phyloP scores from a whole-genome alignment of 2,329 filamentous ascomycete genomes.

The Drechslerella coelobrocha region DNA sequence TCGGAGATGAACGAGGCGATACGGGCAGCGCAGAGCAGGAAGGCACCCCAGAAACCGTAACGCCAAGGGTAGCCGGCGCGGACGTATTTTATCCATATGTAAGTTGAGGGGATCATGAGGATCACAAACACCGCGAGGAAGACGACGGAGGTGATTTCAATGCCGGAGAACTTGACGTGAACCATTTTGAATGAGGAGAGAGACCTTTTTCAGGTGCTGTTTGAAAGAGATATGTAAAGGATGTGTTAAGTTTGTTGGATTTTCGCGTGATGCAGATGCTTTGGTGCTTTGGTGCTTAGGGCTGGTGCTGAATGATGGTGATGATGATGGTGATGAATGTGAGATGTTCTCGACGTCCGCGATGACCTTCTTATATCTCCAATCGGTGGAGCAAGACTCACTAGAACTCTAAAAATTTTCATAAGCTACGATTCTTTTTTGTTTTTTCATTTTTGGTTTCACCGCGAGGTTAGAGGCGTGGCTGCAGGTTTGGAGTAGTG shows the following conservation, averaged over 20 bases:
- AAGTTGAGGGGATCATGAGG: slow-evolving; percentile 35
- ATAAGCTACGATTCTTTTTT: not conserved
- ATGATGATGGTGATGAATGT: slow-evolving; percentile 7
- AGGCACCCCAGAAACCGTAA: slow-evolving; percentile 50
- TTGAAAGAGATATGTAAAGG: not conserved
- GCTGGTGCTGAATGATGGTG: not conserved
- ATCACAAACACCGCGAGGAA: slow-evolving; percentile 34
- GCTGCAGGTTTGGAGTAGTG: too few species aligned
- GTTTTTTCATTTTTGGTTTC: not conserved
- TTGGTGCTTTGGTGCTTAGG: not conserved
- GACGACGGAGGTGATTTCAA: slow-evolving; percentile 38
- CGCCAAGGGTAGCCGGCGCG: slow-evolving; percentile 39
- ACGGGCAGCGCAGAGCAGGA: slow-evolving; percentile 39
- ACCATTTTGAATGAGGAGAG: slow-evolving; percentile 19
- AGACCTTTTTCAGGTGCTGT: not conserved
- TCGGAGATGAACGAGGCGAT: slow-evolving; percentile 47
- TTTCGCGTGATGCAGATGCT: not conserved
- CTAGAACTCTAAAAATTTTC: not conserved
- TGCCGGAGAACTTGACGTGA: slow-evolving; percentile 23
- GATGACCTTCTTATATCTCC: slow-evolving; percentile 19
- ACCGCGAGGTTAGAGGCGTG: too few species aligned
- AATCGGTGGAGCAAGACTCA: not conserved
- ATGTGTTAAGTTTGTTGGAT: slow-evolving; percentile 31
- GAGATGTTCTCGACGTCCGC: slow-evolving; percentile 1
- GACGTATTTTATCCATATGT: slow-evolving; percentile 42